These are phyloP conservation scores for Stereum hirsutum DNA, from an alignment of 1,284 basidiomycete genomes.

Conservation along the genomic window DNA sequence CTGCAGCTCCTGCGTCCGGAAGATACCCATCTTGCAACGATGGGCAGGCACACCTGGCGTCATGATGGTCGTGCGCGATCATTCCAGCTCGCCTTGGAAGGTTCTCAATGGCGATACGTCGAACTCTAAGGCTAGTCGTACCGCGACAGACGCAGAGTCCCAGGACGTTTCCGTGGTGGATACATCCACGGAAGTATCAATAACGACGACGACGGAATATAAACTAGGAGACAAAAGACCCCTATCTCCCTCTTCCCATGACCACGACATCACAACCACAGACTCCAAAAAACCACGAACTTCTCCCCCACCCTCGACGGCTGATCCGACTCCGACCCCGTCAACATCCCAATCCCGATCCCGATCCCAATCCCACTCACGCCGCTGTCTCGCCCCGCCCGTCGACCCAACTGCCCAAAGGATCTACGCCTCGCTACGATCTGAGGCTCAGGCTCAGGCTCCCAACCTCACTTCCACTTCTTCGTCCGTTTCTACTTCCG, in stretches of 20 bases:
- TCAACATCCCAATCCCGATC: neutral
- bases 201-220: too few species aligned
- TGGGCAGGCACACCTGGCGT: conserved; percentile 58
- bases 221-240: conserved; percentile 32
- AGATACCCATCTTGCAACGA: conserved; percentile 40
- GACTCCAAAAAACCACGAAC: conserved; percentile 41
- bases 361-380: conserved; percentile 3
- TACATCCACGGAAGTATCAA: conserved; percentile 12
- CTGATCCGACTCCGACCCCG: too few species aligned
- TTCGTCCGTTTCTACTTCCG: too few species aligned
- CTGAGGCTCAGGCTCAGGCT: neutral
- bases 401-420: conserved; percentile 30
- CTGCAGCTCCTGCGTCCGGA: conserved; percentile 53
- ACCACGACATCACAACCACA: conserved; percentile 19
- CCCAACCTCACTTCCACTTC: too few species aligned
- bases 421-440: conserved; percentile 20
- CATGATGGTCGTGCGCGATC: conserved; percentile 52
- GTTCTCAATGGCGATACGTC: conserved; percentile 24
- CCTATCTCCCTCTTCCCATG: conserved; percentile 30
- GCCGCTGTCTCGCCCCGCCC: conserved; percentile 44
- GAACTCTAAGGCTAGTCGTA: conserved; percentile 14
- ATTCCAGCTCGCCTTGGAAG: conserved; percentile 36
- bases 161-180: conserved; percentile 13
- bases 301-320: too few species aligned
- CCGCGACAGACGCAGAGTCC: conserved; percentile 9